These are phyloP conservation scores for Geum urbanum DNA, from an alignment of 306 rosid genomes.

Conservation along the genomic window DNA sequence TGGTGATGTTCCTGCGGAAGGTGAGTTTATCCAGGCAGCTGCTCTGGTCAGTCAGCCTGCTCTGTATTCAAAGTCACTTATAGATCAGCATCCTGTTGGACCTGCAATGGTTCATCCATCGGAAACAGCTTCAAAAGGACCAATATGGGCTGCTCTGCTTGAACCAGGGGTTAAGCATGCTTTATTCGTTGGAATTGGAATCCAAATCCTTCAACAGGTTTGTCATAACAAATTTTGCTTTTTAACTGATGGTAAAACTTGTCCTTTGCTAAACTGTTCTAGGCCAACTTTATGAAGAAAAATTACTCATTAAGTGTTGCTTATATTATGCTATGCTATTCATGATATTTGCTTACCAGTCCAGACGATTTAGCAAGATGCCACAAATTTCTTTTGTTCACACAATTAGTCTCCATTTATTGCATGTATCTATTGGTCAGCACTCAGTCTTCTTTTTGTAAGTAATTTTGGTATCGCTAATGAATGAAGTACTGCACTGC, in stretches of 20 bases:
- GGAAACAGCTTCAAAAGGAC: conserved; percentile 53
- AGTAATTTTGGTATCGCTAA: conserved; percentile 2
- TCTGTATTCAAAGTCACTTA: conserved; percentile 61
- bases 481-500: background rate
- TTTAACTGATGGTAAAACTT: background rate
- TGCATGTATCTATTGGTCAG: background rate
- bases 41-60: conserved; percentile 94
- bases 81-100: conserved; percentile 55
- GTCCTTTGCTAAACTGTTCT: background rate
- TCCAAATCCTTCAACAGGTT: conserved; percentile 88
- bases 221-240: background rate
- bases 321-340: background rate
- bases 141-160: conserved; percentile 65
- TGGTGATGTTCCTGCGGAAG: conserved; percentile 45
- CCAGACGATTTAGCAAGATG: background rate
- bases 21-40: conserved; percentile 79
- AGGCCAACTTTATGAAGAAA: background rate
- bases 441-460: background rate
- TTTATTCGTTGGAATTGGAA: conserved; percentile 67
- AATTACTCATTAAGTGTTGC: background rate
- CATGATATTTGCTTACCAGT: background rate
- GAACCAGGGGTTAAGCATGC: conserved; percentile 84
- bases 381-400: background rate
- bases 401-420: background rate
- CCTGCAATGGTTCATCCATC: conserved; percentile 90